Base-by-base conservation (phyloP, 306 rosid genomes). In the Amphicarpaea edgeworthii region DNA sequence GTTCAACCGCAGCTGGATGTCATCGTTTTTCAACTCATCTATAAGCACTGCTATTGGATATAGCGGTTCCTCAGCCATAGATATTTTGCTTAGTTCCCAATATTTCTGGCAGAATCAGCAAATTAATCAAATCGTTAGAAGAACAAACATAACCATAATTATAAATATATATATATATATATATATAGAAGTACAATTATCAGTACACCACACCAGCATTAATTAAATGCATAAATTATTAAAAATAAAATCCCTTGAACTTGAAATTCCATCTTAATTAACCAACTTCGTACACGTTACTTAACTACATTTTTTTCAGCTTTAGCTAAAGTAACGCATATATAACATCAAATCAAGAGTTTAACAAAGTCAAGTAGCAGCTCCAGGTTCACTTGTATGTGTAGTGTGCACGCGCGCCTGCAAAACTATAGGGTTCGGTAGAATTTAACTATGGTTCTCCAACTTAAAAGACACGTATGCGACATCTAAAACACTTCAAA, bases 31-130 rank as follows among this genome's bases (percentile, higher is more conserved):
- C 63, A 94, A 87, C 93, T 94, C 98, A 1, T 94, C 97, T 69
- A 94, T 92, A 53, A 94, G 97, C 57, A 94, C 95, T 5, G 97
- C 97, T 79, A 94, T 92, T n/a, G 98, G 98, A 79, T 94, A 94
- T 24, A 94, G 87, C 14, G 96, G 97, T 79, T 94, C 98, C 6
- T 94, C 95, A 9, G 83, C 91, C 83, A 67, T 71, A 73, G 95
- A 82, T 87, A 84, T 89, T 72, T 75, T 83, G 79, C 53, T 73
- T 61, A 75, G 77, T 58, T 68, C 70, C 85, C 68, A 75, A 50
- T 57, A 38, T 37, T 68, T 81, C 86, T 85, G 82, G 26, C 54
- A 71, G 68, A 85, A 73, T 80, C 77, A 87, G 30, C 66, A 64
- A 24, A 61, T 64, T 12, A 65, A 21, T 59, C 72, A 55, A 57